Percentiles rank a stretch among this genome's conserved stretches.
These are phyloP conservation scores for Kazachstania sp. DNA, from an alignment of 1,139 yeast species.

Conservation along the genomic window DNA sequence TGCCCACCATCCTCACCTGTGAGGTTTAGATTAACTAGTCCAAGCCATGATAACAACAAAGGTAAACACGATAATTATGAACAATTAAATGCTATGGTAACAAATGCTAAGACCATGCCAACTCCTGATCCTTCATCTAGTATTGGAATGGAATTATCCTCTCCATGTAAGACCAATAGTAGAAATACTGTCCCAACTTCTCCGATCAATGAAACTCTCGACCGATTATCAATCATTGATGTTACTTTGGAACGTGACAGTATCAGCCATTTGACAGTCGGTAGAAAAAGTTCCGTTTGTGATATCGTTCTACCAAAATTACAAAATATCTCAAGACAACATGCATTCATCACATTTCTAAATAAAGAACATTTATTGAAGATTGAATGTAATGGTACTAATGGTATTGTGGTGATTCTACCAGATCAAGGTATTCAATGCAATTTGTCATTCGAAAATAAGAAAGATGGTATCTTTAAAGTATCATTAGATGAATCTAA, in stretches of 20 bases:
- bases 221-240: slow-evolving; percentile 3
- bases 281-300: slow-evolving; percentile 24
- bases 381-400: slow-evolving; percentile 32
- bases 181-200: slow-evolving; percentile 21
- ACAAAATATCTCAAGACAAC: slow-evolving; percentile 27
- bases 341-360: slow-evolving; percentile 26
- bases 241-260: slow-evolving; percentile 16
- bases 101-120: slow-evolving; percentile 28
- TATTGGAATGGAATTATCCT: slow-evolving; percentile 41
- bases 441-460: background rate
- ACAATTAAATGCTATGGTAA: background rate
- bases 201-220: slow-evolving; percentile 15
- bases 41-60: background rate
- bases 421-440: slow-evolving; percentile 19
- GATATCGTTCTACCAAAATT: slow-evolving; percentile 27
- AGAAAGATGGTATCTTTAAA: slow-evolving; percentile 8
- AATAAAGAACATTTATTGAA: slow-evolving; percentile 26
- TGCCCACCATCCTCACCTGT: slow-evolving; percentile 8
- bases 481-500: background rate
- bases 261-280: slow-evolving; percentile 19
- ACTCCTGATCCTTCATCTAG: slow-evolving; percentile 53
- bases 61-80: background rate
- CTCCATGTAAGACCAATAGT: slow-evolving; percentile 29
- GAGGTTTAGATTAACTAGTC: background rate
- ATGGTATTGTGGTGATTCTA: slow-evolving; percentile 30